phyloP scores from a whole-genome alignment of 305 asterid genomes.

The Fraxinus velutina region DNA sequence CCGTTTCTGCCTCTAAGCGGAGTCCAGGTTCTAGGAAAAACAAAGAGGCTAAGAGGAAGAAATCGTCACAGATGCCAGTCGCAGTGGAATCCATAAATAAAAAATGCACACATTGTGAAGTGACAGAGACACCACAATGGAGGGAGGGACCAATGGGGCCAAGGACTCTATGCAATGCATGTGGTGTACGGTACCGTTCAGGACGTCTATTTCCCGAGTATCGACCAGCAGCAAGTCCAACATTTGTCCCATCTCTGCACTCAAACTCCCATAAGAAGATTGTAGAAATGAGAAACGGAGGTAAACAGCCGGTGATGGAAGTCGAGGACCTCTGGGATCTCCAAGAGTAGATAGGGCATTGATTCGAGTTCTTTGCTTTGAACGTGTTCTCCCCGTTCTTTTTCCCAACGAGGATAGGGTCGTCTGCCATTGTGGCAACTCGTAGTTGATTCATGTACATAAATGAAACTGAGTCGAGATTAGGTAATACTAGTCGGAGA shows the following conservation, averaged over 20 bases:
- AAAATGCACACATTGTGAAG: constrained; percentile 57
- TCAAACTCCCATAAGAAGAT: constrained; percentile 62
- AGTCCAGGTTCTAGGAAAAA: constrained; percentile 22
- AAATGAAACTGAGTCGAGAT: background rate
- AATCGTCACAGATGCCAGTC: constrained; percentile 5
- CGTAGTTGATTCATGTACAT: constrained; percentile 2
- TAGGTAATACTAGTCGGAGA: background rate
- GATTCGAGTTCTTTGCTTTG: constrained; percentile 1
- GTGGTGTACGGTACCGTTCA: constrained; percentile 60
- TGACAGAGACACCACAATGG: constrained; percentile 62
- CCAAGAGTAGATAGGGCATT: constrained; percentile 16
- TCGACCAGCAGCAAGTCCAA: constrained; percentile 64
- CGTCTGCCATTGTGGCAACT: background rate
- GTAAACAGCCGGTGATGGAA: constrained; percentile 11
- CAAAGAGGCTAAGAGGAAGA: constrained; percentile 27
- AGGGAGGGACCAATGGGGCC: constrained; percentile 66
- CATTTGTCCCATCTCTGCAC: constrained; percentile 50
- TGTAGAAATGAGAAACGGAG: constrained; percentile 48
- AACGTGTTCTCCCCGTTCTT: background rate
- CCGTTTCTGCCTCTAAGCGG: constrained; percentile 5
- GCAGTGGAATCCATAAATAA: constrained; percentile 7
- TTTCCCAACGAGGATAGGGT: background rate
- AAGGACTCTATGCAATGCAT: constrained; percentile 54
- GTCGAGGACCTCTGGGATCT: constrained; percentile 17
- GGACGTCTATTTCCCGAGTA: constrained; percentile 61